Conservation (phyloP, 2,329 filamentous ascomycete species). For the Fusarium nurragi region DNA sequence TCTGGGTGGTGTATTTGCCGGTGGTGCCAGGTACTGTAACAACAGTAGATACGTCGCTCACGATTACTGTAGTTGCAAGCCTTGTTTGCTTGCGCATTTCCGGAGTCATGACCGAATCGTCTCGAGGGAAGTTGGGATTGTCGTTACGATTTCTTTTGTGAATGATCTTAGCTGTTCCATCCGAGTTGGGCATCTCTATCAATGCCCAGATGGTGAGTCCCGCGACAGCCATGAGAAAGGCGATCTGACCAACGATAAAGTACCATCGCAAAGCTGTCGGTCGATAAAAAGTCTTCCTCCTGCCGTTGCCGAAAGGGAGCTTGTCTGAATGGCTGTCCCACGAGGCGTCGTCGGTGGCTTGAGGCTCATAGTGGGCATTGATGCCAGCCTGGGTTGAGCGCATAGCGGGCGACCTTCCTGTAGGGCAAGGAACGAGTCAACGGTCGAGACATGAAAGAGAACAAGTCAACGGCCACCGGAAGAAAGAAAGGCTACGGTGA, state of each 20-base stretch:
- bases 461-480: not conserved
- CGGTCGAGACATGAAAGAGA: not conserved
- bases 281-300: slow-evolving; percentile 35
- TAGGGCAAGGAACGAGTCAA: not conserved
- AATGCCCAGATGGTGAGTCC: slow-evolving; percentile 40
- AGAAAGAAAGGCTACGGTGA: not conserved
- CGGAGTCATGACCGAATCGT: slow-evolving; percentile 5
- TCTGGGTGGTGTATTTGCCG: slow-evolving; percentile 31
- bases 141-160: slow-evolving; percentile 15
- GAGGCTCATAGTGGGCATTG: slow-evolving; percentile 38
- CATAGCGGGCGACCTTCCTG: slow-evolving; percentile 25
- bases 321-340: slow-evolving; percentile 34
- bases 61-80: slow-evolving; percentile 30
- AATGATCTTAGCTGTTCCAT: slow-evolving; percentile 34
- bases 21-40: slow-evolving; percentile 38
- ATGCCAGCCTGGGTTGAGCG: slow-evolving; percentile 30
- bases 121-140: not conserved
- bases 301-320: slow-evolving; percentile 11
- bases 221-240: slow-evolving; percentile 32
- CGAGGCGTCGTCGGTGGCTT: slow-evolving; percentile 35
- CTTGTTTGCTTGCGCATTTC: not conserved
- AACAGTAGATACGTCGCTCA: slow-evolving; percentile 22
- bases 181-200: slow-evolving; percentile 40
- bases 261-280: slow-evolving; percentile 43
- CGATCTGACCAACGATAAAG: slow-evolving; percentile 32